Conservation (phyloP, 257 asterid genomes). For the Salvia rosmarinus region DNA sequence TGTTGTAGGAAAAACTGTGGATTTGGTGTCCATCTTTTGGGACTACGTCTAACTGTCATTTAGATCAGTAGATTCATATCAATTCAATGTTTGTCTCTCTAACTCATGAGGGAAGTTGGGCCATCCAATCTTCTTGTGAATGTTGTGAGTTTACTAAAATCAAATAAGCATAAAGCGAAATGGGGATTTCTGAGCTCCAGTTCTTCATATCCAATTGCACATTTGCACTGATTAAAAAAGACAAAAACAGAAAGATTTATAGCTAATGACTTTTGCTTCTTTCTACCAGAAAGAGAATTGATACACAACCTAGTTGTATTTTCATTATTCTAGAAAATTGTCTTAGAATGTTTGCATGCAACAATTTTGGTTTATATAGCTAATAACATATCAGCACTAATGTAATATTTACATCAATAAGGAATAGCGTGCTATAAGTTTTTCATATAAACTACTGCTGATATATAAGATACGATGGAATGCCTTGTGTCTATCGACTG, state of each 20-base stretch:
- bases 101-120: slow-evolving; percentile 10
- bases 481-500: slow-evolving; percentile 47
- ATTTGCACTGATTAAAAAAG: neutral
- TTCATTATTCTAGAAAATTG: neutral
- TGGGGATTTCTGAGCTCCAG: slow-evolving; percentile 1
- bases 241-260: neutral
- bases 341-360: slow-evolving; percentile 10
- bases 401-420: neutral
- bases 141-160: slow-evolving; percentile 20
- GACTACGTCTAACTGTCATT: neutral
- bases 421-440: slow-evolving; percentile 19
- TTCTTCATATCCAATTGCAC: slow-evolving; percentile 8
- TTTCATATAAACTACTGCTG: neutral
- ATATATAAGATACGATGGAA: slow-evolving; percentile 11
- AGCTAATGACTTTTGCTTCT: slow-evolving; percentile 3
- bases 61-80: slow-evolving; percentile 3
- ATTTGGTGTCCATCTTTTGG: slow-evolving; percentile 1
- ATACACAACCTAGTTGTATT: neutral
- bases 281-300: neutral
- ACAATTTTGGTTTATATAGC: neutral
- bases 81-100: neutral
- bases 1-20: neutral
- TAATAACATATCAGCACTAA: neutral
- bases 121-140: slow-evolving; percentile 14
- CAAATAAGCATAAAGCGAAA: slow-evolving; percentile 8